Evolutionary conservation across 371 early-diverging fungal genomes (phyloP).

Genomic region (Circinella minor): DNA sequence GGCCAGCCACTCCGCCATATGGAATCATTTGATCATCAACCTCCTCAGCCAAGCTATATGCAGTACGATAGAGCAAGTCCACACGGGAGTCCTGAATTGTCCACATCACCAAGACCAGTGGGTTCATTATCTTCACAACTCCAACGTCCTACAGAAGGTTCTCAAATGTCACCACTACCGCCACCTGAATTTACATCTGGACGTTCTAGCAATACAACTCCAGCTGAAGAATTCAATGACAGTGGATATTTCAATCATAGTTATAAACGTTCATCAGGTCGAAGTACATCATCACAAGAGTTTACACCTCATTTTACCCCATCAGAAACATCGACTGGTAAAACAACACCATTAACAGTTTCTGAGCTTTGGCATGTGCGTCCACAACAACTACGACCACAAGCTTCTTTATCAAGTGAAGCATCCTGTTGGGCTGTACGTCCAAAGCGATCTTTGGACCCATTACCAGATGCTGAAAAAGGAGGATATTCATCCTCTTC

Average conservation of each 20-base stretch:
- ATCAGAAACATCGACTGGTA: constrained; percentile 8
- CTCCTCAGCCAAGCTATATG: constrained; percentile 10
- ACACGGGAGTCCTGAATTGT: constrained; percentile 13
- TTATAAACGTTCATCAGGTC: constrained; percentile 23
- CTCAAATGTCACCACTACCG: background rate
- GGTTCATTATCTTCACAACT: background rate
- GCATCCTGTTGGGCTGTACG: background rate
- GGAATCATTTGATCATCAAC: constrained; percentile 14
- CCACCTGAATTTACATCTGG: background rate
- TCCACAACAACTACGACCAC: constrained; percentile 11
- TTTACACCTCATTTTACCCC: constrained; percentile 5
- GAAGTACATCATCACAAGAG: constrained; percentile 17
- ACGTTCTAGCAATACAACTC: constrained; percentile 5
- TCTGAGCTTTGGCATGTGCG: constrained; percentile 6
- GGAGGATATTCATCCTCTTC: background rate
- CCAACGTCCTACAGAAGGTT: background rate
- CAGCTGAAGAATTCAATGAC: constrained; percentile 18
- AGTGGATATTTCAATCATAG: constrained; percentile 20
- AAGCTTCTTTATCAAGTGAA: background rate
- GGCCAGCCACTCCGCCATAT: constrained; percentile 12
- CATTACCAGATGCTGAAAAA: background rate
- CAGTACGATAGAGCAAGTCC: constrained; percentile 16
- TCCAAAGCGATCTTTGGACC: constrained; percentile 3
- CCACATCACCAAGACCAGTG: constrained; percentile 8
- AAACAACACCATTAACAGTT: background rate